These are phyloP conservation scores for Rhizomucor pusillus DNA, from an alignment of 371 early-diverging fungal species.

Conservation along the genomic window DNA sequence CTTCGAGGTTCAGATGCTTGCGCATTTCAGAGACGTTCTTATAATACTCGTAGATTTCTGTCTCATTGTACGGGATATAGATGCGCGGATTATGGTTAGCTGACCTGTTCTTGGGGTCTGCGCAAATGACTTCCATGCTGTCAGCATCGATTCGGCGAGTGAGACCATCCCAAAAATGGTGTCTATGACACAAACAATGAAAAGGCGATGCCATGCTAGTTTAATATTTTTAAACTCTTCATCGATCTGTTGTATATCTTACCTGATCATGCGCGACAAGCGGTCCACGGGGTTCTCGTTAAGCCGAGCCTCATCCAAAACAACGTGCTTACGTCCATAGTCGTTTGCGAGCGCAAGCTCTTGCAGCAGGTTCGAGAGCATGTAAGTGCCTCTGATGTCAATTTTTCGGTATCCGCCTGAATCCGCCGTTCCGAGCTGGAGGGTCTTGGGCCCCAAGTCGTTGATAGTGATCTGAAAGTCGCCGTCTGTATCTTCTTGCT, in stretches of 20 bases:
- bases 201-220: not conserved
- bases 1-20: conserved; percentile 75
- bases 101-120: conserved; percentile 90
- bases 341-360: conserved; percentile 92
- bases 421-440: conserved; percentile 85
- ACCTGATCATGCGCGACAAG: conserved; percentile 85
- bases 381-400: conserved; percentile 93
- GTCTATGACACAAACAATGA: not conserved
- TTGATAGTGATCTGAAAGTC: conserved; percentile 94
- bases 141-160: conserved; percentile 92
- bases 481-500: conserved; percentile 95
- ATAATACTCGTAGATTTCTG: conserved; percentile 79
- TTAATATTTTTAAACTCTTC: not conserved
- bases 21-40: conserved; percentile 59
- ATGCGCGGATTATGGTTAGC: conserved; percentile 81
- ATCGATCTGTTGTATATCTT: conserved; percentile 32
- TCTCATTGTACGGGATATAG: conserved; percentile 86
- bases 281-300: conserved; percentile 94
- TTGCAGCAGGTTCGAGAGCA: conserved; percentile 91
- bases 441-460: conserved; percentile 89
- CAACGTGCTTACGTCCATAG: conserved; percentile 81
- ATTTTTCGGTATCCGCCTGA: conserved; percentile 84
- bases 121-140: conserved; percentile 86
- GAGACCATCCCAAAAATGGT: conserved; percentile 91
- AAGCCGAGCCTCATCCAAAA: conserved; percentile 83